Conservation (phyloP, 257 asterid species). For the Primulina huaijiensis region DNA sequence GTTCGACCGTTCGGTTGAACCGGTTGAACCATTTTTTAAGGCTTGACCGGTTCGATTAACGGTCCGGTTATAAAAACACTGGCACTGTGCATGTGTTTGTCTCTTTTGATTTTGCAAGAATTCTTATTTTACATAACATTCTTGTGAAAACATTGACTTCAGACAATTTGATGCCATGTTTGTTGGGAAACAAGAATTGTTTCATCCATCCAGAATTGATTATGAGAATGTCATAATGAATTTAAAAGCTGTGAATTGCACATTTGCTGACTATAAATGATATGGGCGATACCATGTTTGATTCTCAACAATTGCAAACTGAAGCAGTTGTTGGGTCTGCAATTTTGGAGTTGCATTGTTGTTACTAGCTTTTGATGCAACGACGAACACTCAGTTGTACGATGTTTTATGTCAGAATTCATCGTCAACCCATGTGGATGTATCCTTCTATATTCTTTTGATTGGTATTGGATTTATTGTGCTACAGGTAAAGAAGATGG, state of each 20-base stretch:
- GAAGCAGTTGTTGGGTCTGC: not conserved
- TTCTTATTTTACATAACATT: too few species aligned
- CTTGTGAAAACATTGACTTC: not conserved
- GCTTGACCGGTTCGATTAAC: too few species aligned
- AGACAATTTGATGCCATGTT: not conserved
- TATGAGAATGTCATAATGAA: not conserved
- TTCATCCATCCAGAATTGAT: not conserved
- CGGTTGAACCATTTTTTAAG: too few species aligned
- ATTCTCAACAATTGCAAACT: not conserved
- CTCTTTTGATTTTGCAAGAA: conserved; percentile 2
- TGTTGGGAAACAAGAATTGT: not conserved
- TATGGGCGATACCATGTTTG: not conserved
- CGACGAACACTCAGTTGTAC: not conserved
- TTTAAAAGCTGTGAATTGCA: not conserved
- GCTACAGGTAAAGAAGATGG: conserved; percentile 43
- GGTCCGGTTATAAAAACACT: too few species aligned
- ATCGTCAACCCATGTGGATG: too few species aligned
- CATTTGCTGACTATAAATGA: too few species aligned
- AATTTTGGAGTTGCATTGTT: not conserved
- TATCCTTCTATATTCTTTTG: not conserved
- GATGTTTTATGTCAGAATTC: too few species aligned
- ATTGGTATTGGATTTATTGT: conserved; percentile 4
- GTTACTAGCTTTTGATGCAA: not conserved
- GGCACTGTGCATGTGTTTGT: not conserved
- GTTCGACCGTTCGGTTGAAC: too few species aligned